Evolutionary conservation across 768 basidiomycete species (phyloP).

Genomic region (Psilocybe tampanensis): DNA sequence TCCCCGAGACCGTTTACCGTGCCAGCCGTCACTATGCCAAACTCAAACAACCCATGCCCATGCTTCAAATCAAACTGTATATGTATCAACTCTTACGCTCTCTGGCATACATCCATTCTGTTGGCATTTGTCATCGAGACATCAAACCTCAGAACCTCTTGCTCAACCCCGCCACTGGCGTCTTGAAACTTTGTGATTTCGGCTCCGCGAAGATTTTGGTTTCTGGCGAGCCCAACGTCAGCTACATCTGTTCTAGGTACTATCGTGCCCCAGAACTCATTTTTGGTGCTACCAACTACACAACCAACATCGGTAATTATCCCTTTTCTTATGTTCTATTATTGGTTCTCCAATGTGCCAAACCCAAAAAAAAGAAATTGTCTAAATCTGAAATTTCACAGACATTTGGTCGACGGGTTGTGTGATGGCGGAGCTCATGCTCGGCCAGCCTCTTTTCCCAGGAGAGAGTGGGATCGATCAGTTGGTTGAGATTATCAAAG

Average conservation of each 20-base stretch:
- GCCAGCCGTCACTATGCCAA: slow-evolving; percentile 99
- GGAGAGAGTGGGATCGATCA: slow-evolving; percentile 99
- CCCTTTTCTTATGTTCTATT: slow-evolving; percentile 30
- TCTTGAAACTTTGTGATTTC: slow-evolving; percentile 98
- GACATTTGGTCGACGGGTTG: slow-evolving; percentile 99
- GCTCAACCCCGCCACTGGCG: slow-evolving; percentile 94
- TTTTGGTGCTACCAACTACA: slow-evolving; percentile 99
- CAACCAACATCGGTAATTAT: slow-evolving; percentile 98
- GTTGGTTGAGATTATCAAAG: slow-evolving; percentile 99
- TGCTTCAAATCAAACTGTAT: slow-evolving; percentile 99
- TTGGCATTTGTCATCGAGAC: slow-evolving; percentile 99
- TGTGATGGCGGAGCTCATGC: slow-evolving; percentile 99
- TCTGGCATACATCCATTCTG: slow-evolving; percentile 98
- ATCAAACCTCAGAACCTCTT: slow-evolving; percentile 99
- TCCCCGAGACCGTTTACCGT: slow-evolving; percentile 99
- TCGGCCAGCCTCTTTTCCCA: slow-evolving; percentile 98
- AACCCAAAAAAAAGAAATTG: too few species aligned
- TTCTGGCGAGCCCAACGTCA: slow-evolving; percentile 97
- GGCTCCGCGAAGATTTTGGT: slow-evolving; percentile 99
- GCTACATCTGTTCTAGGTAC: slow-evolving; percentile 99
- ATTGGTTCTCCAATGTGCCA: too few species aligned
- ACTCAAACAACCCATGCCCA: slow-evolving; percentile 99
- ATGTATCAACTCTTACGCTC: slow-evolving; percentile 99
- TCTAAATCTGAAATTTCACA: slow-evolving; percentile 32
- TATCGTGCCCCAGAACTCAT: slow-evolving; percentile 99